phyloP scores from a whole-genome alignment of 495 filamentous ascomycete species.

The Amniculicola lignicola region DNA sequence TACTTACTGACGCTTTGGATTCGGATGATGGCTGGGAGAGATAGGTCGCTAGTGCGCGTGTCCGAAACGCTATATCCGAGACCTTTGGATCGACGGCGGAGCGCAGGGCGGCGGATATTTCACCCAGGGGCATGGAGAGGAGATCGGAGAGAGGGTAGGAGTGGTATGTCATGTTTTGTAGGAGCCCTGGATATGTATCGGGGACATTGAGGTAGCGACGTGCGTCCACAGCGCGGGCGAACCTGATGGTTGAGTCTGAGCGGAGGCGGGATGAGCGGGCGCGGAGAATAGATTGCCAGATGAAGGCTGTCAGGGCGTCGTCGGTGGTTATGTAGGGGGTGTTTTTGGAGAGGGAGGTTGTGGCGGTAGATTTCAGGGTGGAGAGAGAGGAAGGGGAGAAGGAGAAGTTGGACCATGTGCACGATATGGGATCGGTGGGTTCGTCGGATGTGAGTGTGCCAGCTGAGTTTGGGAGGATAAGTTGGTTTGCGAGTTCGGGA shows the following conservation, averaged over 20 bases:
- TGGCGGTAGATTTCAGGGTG: conserved; percentile 42
- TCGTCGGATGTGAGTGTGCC: conserved; percentile 15
- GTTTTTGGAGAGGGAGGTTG: conserved; percentile 23
- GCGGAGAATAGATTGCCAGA: conserved; percentile 51
- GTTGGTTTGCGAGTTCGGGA: conserved; percentile 4
- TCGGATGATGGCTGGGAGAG: conserved; percentile 35
- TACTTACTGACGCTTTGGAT: conserved; percentile 39
- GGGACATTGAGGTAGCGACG: conserved; percentile 48
- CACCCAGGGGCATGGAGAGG: conserved; percentile 40
- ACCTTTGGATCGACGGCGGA: conserved; percentile 43
- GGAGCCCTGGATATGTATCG: conserved; percentile 44
- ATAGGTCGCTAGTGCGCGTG: conserved; percentile 46
- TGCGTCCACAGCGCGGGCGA: conserved; percentile 54
- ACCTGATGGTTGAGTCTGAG: conserved; percentile 34
- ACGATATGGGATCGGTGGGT: conserved; percentile 15
- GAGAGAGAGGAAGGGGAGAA: conserved; percentile 40
- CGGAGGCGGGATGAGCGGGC: conserved; percentile 46
- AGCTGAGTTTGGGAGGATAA: neutral
- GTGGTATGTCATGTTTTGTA: conserved; percentile 40
- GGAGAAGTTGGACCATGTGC: conserved; percentile 47
- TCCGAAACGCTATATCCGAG: conserved; percentile 35
- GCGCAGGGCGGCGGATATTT: conserved; percentile 48
- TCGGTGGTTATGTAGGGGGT: conserved; percentile 45
- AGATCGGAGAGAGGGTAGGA: conserved; percentile 42
- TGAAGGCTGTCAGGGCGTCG: conserved; percentile 53